These are phyloP conservation scores for Moesziomyces sp. DNA, from an alignment of 1,284 basidiomycete species.

Conservation along the genomic window DNA sequence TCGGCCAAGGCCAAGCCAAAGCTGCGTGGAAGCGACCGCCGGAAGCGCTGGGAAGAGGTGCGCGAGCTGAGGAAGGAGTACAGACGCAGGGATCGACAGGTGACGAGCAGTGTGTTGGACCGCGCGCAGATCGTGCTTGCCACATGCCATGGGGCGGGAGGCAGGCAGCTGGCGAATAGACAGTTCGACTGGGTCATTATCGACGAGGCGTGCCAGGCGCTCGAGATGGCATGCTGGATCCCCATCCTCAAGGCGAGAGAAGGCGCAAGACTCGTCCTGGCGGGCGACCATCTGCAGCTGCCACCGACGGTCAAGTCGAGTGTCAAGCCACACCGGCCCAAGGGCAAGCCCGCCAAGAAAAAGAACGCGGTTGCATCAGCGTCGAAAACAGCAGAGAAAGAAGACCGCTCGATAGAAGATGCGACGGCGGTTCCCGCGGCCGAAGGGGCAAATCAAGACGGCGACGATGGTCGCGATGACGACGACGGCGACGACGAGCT, in stretches of 20 bases:
- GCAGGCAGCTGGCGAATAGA: slow-evolving; percentile 39
- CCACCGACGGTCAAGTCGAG: slow-evolving; percentile 81
- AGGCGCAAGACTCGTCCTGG: slow-evolving; percentile 55
- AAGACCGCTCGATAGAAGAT: slow-evolving; percentile 13
- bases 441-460: slow-evolving; percentile 4
- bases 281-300: slow-evolving; percentile 72
- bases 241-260: slow-evolving; percentile 75
- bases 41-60: slow-evolving; percentile 90
- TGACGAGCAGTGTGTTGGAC: slow-evolving; percentile 81
- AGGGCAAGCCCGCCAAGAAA: background rate
- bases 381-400: background rate
- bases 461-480: slow-evolving; percentile 6
- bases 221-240: slow-evolving; percentile 97
- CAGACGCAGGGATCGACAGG: slow-evolving; percentile 83
- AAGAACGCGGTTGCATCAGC: background rate
- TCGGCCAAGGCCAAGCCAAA: slow-evolving; percentile 68
- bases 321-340: background rate
- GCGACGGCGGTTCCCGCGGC: slow-evolving; percentile 2
- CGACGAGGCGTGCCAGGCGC: slow-evolving; percentile 89
- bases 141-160: slow-evolving; percentile 81
- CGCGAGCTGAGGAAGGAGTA: slow-evolving; percentile 91
- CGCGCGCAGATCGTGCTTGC: slow-evolving; percentile 86
- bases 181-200: slow-evolving; percentile 90
- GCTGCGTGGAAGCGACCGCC: slow-evolving; percentile 80
- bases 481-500: slow-evolving; percentile 2